A percentile compares a stretch with the other conserved stretches of the same genome.
Conservation (phyloP, 129 eudicot genomes). For the Flaveria ramosissima region DNA sequence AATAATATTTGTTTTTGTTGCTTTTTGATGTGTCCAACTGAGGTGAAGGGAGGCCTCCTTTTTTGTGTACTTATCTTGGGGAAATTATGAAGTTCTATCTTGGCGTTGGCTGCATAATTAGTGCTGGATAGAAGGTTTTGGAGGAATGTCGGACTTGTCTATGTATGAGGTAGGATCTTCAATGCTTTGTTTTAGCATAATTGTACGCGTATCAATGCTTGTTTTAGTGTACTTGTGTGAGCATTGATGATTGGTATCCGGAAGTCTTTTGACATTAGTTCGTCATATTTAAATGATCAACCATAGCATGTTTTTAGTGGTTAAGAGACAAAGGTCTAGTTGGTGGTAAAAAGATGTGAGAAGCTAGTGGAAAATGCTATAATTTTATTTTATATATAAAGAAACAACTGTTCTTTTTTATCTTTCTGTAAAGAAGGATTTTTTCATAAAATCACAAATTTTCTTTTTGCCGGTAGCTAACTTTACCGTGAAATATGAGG, state of each 20-base stretch:
- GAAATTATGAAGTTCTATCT: conserved; percentile 48
- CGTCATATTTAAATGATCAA: neutral
- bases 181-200: conserved; percentile 12
- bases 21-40: conserved; percentile 31
- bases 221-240: neutral
- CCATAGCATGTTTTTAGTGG: neutral
- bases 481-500: no score
- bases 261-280: neutral
- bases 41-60: conserved; percentile 40
- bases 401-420: no score
- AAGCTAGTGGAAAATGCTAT: no score
- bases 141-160: conserved; percentile 81
- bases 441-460: no score
- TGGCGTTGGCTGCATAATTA: conserved; percentile 28
- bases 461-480: no score
- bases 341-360: no score
- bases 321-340: neutral
- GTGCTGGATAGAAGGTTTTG: conserved; percentile 58
- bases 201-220: conserved; percentile 1
- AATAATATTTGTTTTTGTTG: conserved; percentile 18
- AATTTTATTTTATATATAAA: no score
- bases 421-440: no score
- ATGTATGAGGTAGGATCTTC: conserved; percentile 59
- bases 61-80: conserved; percentile 24
- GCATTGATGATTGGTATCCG: neutral